phyloP scores from a whole-genome alignment of 2,329 filamentous ascomycete species.

The Thielaviopsis euricoi region DNA sequence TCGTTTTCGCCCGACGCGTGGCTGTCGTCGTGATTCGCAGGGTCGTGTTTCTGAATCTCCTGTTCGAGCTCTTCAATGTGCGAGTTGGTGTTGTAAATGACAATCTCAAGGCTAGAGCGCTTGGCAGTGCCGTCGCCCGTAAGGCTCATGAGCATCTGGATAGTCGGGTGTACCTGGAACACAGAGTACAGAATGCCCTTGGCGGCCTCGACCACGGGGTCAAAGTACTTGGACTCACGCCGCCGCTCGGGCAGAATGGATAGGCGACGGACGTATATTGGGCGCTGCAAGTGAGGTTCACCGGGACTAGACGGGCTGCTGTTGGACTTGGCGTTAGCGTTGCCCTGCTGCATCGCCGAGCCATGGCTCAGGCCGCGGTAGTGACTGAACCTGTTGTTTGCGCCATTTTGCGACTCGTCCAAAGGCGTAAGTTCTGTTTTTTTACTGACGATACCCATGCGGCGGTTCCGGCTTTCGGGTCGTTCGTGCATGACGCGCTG shows the following conservation, averaged over 20 bases:
- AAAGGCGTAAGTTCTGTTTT: conserved; percentile 46
- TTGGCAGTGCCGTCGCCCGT: conserved; percentile 43
- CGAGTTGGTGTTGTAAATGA: conserved; percentile 51
- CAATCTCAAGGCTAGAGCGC: conserved; percentile 46
- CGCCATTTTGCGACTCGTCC: conserved; percentile 39
- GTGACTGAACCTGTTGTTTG: conserved; percentile 47
- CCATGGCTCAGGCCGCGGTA: conserved; percentile 51
- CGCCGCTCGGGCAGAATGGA: conserved; percentile 47
- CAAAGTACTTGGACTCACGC: conserved; percentile 42
- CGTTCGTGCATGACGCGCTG: conserved; percentile 30
- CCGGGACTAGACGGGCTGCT: conserved; percentile 44
- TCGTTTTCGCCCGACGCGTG: conserved; percentile 39
- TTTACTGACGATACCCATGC: conserved; percentile 48
- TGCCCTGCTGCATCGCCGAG: conserved; percentile 45
- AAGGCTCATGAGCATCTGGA: conserved; percentile 47
- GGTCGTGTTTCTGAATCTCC: conserved; percentile 46
- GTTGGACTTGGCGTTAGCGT: conserved; percentile 19
- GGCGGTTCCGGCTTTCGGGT: conserved; percentile 37
- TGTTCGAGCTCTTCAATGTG: conserved; percentile 50
- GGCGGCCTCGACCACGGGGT: conserved; percentile 46
- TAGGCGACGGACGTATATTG: conserved; percentile 45
- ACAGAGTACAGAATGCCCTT: conserved; percentile 51
- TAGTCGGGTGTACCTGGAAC: conserved; percentile 51
- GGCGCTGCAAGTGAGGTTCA: conserved; percentile 38
- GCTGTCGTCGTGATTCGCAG: conserved; percentile 21